Base-by-base conservation (phyloP, 2,329 filamentous ascomycete species). In the Cryphonectria radicalis region DNA sequence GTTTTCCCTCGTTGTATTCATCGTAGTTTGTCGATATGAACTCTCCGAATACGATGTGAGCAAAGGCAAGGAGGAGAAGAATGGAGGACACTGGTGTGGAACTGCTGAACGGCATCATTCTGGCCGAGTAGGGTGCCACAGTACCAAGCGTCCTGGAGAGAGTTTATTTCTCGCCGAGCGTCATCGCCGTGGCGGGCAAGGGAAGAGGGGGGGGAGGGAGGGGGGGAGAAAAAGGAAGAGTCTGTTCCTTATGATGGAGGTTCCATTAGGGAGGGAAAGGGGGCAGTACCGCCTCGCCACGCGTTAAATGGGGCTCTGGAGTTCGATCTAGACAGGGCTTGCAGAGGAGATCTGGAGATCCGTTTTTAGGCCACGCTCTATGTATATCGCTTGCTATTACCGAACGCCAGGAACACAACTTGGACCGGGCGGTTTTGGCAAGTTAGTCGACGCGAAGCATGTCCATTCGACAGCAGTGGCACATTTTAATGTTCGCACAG, bases 21-120 rank as follows among this genome's bases (percentile, higher is more conserved):
- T 71, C 63, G 62, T 74, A 75, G 69, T 75, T 69, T n/a, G 66
- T 66, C 17, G 71, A 74, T 28, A 73, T 67, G 35, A 69, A 69
- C 43, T 75, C 70, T 40, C 50, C 66, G 17, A 42, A 14, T 19
- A 35, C 22, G 19, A 13, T 57, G 17, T 25, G 32, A 14, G 19
- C 25, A 11, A 57, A 17, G n/a, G 13, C 19, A 25, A 66, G n/a
- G 35, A 40, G 35, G 6, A 37, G 5, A 32, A 53, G 6, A 19
- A 22, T n/a, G 32, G 28, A 22, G 46, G 63, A 35, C 19, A 22
- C 19, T 53, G 25, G 25, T 46, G 40, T 28, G 40, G n/a, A 42
- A 43, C 40, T 64, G 62, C 59, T 63, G 46, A 50, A n/a, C 46
- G 35, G 17, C 55, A 35, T 59, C 55, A 19, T 59, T 32, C 55